Base-by-base conservation (phyloP, 148 eudicot species). In the Pharnaceum exiguum region DNA sequence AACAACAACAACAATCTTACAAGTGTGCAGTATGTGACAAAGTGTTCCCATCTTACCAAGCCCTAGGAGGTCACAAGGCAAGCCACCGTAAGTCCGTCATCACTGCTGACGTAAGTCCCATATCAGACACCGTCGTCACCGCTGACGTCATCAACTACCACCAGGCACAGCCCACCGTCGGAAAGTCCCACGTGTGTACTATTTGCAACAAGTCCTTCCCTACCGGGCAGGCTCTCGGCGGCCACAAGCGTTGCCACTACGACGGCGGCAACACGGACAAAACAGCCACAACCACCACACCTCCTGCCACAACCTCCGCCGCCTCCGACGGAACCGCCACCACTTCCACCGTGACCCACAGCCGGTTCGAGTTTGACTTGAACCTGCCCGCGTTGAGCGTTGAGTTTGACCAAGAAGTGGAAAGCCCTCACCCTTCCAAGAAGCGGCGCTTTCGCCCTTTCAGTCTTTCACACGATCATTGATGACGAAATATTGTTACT, bases 51-150 rank as follows among this genome's bases (percentile, higher is more conserved):
- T 76, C 90, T 0, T 81, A 87, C 61, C 95, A 87, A 52, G 95
- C 95, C 2, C 66, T 87, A 15, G 95, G 95, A 13, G 95, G 95
- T 2, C 95, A 87, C 67, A 87, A 87, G 16, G 85, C 95, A 3
- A 87, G 95, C 51, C 95, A 87, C 79, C 85, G 95, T 0, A 87
- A 81, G 55, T 51, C 68, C 48, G 57, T 56, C 7, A 10, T n/a
- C 0, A 29, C 33, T 9, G 10, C 62, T 6, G 40, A 66, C 7
- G 65, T 54, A 46, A 26, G 70, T 2, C 45, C 80, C 29, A 6
- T 59, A 12, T 2, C 74, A 10, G 33, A 65, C 24, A n/a, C 67
- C 3, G 28, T 15, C 3, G 12, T 27, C 11, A 11, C 48, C 22
- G 51, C 55, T 3, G 12, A 22, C 31, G 5, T 17, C 51, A 22